Conservation (phyloP, 495 filamentous ascomycete genomes). For the Bacidia rubella region DNA sequence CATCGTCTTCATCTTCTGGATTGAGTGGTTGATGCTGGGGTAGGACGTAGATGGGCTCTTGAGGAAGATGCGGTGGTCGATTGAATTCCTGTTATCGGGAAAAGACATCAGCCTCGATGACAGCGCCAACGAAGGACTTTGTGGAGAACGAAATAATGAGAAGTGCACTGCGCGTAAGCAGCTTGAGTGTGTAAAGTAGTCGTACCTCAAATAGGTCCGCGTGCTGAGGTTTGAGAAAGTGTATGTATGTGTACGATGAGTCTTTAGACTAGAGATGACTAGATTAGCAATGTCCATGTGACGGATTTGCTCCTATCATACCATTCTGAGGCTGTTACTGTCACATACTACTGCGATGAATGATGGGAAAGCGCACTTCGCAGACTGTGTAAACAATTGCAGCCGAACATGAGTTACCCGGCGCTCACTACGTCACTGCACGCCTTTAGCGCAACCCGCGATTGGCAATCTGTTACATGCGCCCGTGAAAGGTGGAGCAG, state of each 20-base stretch:
- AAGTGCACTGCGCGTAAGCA: too few relatives aligned
- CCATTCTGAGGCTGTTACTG: too few relatives aligned
- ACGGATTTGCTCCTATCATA: too few relatives aligned
- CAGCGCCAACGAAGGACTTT: slow-evolving; percentile 15
- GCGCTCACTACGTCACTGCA: too few relatives aligned
- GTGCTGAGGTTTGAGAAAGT: slow-evolving; percentile 65
- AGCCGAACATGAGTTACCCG: too few relatives aligned
- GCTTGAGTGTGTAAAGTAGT: too few relatives aligned
- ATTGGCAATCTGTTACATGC: too few relatives aligned
- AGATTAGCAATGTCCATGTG: background rate
- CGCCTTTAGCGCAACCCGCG: too few relatives aligned
- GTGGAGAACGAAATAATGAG: slow-evolving; percentile 12
- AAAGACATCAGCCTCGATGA: slow-evolving; percentile 2
- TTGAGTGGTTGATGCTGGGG: slow-evolving; percentile 85
- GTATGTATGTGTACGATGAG: slow-evolving; percentile 71
- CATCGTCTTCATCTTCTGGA: slow-evolving; percentile 95
- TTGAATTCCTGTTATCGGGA: slow-evolving; percentile 15
- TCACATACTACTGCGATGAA: too few relatives aligned
- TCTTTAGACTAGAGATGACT: slow-evolving; percentile 80
- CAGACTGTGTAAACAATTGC: too few relatives aligned
- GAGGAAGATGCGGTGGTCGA: slow-evolving; percentile 33
- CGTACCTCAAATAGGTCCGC: slow-evolving; percentile 85
- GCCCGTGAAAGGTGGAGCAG: too few relatives aligned
- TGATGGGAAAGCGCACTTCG: too few relatives aligned
- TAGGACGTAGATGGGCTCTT: slow-evolving; percentile 72